A percentile compares a stretch with the other conserved stretches of the same genome.
These are phyloP conservation scores for Russula sp. DNA, from an alignment of 768 basidiomycete species.

Conservation along the genomic window DNA sequence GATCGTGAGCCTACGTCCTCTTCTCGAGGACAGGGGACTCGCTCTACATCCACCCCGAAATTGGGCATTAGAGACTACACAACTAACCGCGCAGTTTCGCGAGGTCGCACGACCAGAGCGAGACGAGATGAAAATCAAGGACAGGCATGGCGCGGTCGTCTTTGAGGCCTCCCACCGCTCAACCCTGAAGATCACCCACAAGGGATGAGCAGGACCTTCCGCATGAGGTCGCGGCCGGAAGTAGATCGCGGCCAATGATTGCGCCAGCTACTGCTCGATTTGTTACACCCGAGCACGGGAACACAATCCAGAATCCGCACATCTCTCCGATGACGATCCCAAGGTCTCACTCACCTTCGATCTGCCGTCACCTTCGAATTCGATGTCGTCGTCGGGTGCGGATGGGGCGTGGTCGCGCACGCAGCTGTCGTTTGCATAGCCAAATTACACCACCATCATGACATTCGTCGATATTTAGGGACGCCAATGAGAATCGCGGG, in stretches of 20 bases:
- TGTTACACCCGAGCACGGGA: slow-evolving; percentile 11
- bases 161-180: background rate
- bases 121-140: slow-evolving; percentile 4
- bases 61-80: slow-evolving; percentile 9
- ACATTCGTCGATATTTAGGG: slow-evolving; percentile 19
- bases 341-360: slow-evolving; percentile 8
- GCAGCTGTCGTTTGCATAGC: no score
- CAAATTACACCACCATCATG: no score
- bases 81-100: slow-evolving; percentile 13
- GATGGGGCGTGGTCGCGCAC: slow-evolving; percentile 46
- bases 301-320: slow-evolving; percentile 6
- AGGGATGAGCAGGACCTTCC: no score
- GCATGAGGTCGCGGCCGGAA: no score
- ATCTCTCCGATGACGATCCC: slow-evolving; percentile 1
- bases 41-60: slow-evolving; percentile 44
- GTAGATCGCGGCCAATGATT: no score
- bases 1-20: slow-evolving; percentile 49
- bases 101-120: slow-evolving; percentile 15
- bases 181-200: no score
- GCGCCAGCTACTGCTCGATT: no score
- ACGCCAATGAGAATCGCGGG: background rate
- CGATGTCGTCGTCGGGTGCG: slow-evolving; percentile 38
- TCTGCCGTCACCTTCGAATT: slow-evolving; percentile 5
- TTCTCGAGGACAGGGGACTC: slow-evolving; percentile 41
- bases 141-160: slow-evolving; percentile 4